These are phyloP conservation scores for Ophiostoma sp. DNA, from an alignment of 2,329 filamentous ascomycete species.

Conservation along the genomic window DNA sequence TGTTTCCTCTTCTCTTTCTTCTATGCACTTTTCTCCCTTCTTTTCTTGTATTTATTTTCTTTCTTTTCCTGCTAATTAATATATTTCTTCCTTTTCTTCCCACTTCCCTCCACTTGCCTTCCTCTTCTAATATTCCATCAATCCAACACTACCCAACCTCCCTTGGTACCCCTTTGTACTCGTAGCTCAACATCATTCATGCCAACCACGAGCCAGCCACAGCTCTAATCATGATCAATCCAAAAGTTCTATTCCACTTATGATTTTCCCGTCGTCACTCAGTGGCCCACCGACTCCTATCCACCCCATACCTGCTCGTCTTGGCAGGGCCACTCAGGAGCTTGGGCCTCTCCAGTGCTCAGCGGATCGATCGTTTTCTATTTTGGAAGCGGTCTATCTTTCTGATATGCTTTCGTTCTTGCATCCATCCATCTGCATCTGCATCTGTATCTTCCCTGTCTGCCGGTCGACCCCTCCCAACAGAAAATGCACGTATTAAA, in stretches of 20 bases:
- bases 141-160: no score
- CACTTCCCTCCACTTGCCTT: no score
- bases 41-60: no score
- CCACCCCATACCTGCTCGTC: neutral
- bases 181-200: neutral
- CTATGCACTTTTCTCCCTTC: no score
- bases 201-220: no score
- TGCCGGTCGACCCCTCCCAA: neutral
- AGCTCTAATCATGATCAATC: neutral
- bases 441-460: neutral
- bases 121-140: no score
- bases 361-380: no score
- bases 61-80: no score
- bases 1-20: neutral
- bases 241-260: conserved; percentile 14
- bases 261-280: neutral
- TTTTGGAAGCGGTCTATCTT: neutral
- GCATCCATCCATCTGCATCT: neutral
- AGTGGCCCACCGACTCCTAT: conserved; percentile 1
- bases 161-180: no score
- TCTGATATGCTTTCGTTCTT: neutral
- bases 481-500: neutral
- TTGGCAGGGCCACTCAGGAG: neutral
- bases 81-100: no score
- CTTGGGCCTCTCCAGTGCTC: neutral